Evolutionary conservation across 345 rosid genomes (phyloP).

Genomic region (Sonneratia alba): DNA sequence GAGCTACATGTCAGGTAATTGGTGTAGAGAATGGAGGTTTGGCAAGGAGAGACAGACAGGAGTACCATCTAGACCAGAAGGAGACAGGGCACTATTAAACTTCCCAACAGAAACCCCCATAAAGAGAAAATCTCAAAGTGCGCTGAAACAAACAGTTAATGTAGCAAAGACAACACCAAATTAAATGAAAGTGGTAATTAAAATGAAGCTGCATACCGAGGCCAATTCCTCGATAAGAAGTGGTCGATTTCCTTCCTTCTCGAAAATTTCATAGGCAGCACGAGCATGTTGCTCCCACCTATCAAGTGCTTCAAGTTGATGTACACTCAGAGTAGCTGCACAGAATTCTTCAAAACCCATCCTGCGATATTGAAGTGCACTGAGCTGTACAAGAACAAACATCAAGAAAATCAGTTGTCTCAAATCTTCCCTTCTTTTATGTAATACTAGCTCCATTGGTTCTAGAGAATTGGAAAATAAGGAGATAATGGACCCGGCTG

Average conservation of each 20-base stretch:
- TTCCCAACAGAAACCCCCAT: not conserved
- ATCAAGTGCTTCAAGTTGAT: slow-evolving; percentile 94
- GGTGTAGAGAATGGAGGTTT: no score
- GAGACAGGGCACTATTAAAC: no score
- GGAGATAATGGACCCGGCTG: not conserved
- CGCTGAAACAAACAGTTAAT: not conserved
- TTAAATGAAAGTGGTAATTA: not conserved
- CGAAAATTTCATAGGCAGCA: slow-evolving; percentile 86
- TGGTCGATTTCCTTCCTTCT: slow-evolving; percentile 86
- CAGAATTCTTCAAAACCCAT: slow-evolving; percentile 94
- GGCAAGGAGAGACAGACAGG: no score
- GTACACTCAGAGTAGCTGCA: slow-evolving; percentile 81
- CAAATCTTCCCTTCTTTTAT: not conserved
- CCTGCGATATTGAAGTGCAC: slow-evolving; percentile 72
- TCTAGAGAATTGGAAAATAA: not conserved
- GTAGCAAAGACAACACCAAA: not conserved
- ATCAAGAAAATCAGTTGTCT: not conserved
- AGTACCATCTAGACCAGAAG: no score
- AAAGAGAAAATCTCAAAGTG: not conserved
- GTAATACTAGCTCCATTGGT: not conserved
- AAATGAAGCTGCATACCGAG: slow-evolving; percentile 39
- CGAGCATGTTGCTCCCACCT: slow-evolving; percentile 88
- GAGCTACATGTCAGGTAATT: no score
- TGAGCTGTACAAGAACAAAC: slow-evolving; percentile 40
- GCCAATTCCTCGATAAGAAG: slow-evolving; percentile 86